A percentile compares a stretch with the other conserved stretches of the same genome.
phyloP scores from a whole-genome alignment of 108 stramenopile genomes.

The Mayamaea pseudoterrestris region DNA sequence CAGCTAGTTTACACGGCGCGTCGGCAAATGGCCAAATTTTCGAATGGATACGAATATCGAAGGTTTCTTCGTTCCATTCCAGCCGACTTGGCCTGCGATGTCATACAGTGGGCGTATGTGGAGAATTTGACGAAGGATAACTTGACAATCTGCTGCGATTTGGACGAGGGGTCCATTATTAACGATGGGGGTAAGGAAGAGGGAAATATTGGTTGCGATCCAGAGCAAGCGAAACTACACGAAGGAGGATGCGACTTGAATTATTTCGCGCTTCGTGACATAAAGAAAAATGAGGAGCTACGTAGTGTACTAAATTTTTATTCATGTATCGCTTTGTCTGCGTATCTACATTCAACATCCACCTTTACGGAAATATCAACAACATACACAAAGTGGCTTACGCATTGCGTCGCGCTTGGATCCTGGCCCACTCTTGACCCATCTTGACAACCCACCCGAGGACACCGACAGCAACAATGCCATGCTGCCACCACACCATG shows the following conservation, averaged over 20 bases:
- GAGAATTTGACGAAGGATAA: conserved; percentile 7
- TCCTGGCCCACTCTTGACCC: no score
- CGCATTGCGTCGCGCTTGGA: no score
- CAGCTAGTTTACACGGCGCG: conserved; percentile 14
- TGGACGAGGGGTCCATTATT: conserved; percentile 9
- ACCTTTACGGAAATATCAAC: no score
- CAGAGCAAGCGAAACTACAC: not conserved
- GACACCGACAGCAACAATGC: no score
- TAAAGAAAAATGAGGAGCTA: conserved; percentile 10
- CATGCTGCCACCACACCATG: no score
- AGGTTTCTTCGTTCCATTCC: conserved; percentile 9
- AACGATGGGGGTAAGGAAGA: conserved; percentile 4
- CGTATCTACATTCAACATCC: no score
- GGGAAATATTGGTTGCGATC: conserved; percentile 4
- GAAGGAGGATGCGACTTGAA: not conserved
- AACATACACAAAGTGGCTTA: no score
- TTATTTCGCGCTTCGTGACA: conserved; percentile 7
- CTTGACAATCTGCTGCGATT: conserved; percentile 1
- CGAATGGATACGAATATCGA: conserved; percentile 1
- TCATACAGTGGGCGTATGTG: conserved; percentile 14
- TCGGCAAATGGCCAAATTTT: conserved; percentile 10
- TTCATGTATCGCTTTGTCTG: no score
- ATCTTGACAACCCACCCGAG: no score
- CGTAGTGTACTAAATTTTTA: no score
- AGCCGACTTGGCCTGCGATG: conserved; percentile 16